Evolutionary conservation across 306 rosid species (phyloP).

Genomic region (Benincasa hispida): DNA sequence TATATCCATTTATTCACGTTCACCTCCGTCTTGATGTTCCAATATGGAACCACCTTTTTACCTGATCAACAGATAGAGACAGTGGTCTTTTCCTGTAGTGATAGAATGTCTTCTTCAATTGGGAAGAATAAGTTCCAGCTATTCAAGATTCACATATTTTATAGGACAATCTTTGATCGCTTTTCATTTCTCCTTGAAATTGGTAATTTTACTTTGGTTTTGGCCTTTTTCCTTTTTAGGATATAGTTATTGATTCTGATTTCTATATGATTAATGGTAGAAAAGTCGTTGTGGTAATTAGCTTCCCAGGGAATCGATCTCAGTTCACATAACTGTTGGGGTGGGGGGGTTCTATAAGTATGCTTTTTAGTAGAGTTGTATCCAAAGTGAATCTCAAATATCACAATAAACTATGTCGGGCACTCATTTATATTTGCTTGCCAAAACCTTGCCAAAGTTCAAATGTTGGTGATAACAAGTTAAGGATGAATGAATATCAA

Average conservation of each 20-base stretch:
- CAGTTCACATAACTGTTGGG: no score
- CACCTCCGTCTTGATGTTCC: background rate
- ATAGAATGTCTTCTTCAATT: background rate
- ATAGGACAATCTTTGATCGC: no score
- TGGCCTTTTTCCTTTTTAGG: no score
- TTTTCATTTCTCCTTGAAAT: no score
- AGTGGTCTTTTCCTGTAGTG: background rate
- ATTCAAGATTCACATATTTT: no score
- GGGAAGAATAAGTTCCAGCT: no score
- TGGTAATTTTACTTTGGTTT: no score
- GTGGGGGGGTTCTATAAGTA: background rate
- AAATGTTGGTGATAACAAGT: background rate
- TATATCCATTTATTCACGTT: background rate
- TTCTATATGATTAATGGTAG: no score
- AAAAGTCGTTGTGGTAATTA: no score
- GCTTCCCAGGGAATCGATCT: no score
- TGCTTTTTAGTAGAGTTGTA: background rate
- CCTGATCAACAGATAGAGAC: background rate
- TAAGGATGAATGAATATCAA: background rate
- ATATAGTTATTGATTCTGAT: no score
- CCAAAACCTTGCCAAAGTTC: background rate
- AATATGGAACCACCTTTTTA: background rate
- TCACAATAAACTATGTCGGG: background rate
- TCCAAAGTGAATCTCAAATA: background rate
- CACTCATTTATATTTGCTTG: background rate